Evolutionary conservation across 305 asterid species (phyloP).

Genomic region (Fraxinus sp.): DNA sequence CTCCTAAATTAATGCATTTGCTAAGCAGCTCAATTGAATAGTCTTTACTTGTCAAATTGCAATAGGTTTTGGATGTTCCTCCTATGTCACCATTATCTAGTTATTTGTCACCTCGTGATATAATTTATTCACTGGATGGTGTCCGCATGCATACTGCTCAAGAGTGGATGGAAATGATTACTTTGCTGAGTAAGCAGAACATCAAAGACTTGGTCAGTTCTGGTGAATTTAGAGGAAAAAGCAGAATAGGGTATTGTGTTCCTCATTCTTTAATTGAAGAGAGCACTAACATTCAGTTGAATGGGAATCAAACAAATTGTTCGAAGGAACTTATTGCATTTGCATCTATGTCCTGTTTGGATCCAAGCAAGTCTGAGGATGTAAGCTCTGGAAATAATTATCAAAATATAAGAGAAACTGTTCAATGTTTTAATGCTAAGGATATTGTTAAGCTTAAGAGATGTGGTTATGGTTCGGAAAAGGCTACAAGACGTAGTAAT

Average conservation of each 20-base stretch:
- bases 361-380: slow-evolving; percentile 28
- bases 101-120: slow-evolving; percentile 60
- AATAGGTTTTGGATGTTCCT: slow-evolving; percentile 74
- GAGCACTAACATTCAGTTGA: slow-evolving; percentile 38
- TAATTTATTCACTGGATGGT: slow-evolving; percentile 59
- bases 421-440: slow-evolving; percentile 63
- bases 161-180: slow-evolving; percentile 59
- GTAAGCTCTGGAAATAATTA: slow-evolving; percentile 27
- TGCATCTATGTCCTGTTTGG: slow-evolving; percentile 46
- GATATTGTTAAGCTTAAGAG: slow-evolving; percentile 63
- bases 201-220: slow-evolving; percentile 27
- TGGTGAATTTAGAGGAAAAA: slow-evolving; percentile 31
- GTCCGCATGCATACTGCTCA: slow-evolving; percentile 46
- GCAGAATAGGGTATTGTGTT: slow-evolving; percentile 63
- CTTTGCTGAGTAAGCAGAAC: slow-evolving; percentile 40
- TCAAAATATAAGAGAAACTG: slow-evolving; percentile 28
- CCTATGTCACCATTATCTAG: slow-evolving; percentile 56
- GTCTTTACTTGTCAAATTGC: slow-evolving; percentile 19
- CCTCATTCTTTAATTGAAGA: slow-evolving; percentile 51
- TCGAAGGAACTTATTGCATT: slow-evolving; percentile 62
- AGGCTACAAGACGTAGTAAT: slow-evolving; percentile 29
- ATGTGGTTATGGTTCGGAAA: slow-evolving; percentile 45
- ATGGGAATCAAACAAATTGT: slow-evolving; percentile 50
- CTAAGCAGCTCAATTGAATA: slow-evolving; percentile 14
- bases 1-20: slow-evolving; percentile 6